Percentiles rank a stretch among this genome's conserved stretches.
Conservation (phyloP, 2,329 filamentous ascomycete species). For the Diaporthe amygdali region DNA sequence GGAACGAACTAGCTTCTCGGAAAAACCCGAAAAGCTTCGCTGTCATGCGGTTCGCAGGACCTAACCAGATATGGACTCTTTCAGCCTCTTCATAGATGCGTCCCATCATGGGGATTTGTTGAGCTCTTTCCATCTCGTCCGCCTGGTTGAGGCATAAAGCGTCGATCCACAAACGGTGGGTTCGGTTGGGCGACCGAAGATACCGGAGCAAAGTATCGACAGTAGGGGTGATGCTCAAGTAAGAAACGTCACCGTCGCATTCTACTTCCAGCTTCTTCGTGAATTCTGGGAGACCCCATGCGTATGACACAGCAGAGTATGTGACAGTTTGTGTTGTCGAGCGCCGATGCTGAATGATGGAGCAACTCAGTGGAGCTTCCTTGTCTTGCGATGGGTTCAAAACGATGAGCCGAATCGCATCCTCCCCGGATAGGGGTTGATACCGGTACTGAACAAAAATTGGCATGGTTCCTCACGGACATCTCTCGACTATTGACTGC, state of each 20-base stretch:
- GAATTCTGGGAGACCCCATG: not conserved
- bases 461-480: too few relatives aligned
- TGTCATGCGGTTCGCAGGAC: not conserved
- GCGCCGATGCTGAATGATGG: not conserved
- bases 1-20: not conserved
- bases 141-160: constrained; percentile 36
- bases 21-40: not conserved
- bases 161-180: constrained; percentile 33
- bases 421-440: not conserved
- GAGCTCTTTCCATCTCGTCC: constrained; percentile 29
- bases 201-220: not conserved
- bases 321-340: not conserved
- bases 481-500: too few relatives aligned
- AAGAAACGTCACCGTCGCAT: not conserved
- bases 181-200: not conserved
- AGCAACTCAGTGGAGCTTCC: not conserved
- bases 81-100: constrained; percentile 33
- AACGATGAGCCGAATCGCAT: not conserved
- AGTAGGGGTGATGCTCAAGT: not conserved
- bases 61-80: constrained; percentile 35
- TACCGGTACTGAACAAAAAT: not conserved
- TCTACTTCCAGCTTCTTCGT: not conserved
- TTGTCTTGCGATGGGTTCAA: not conserved
- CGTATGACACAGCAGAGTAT: not conserved
- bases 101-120: constrained; percentile 33